Percentiles rank a stretch among this genome's conserved stretches.
Conservation (phyloP, 1,284 basidiomycete species). For the Vanrija sp. region DNA sequence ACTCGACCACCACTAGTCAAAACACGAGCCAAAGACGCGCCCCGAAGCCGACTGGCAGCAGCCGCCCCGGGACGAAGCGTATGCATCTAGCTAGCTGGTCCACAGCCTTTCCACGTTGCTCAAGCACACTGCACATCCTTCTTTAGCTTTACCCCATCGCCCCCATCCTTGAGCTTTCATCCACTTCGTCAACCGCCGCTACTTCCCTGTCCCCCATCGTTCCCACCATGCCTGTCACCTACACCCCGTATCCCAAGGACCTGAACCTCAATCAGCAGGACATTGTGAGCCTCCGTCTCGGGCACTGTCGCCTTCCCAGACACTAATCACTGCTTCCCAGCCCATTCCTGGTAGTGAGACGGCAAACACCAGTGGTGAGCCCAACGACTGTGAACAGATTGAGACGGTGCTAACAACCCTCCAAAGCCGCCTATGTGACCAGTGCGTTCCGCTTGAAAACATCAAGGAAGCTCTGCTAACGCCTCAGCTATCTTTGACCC, state of each 20-base stretch:
- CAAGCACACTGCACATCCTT: not conserved
- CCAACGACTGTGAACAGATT: too few relatives aligned
- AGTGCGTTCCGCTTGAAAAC: not conserved
- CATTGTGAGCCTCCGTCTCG: conserved; percentile 21
- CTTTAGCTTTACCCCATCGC: not conserved
- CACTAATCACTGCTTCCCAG: conserved; percentile 13
- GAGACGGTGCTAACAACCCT: too few relatives aligned
- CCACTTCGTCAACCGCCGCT: not conserved
- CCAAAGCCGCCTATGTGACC: too few relatives aligned
- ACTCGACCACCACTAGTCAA: too few relatives aligned
- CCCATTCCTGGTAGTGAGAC: conserved; percentile 32
- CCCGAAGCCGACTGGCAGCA: too few relatives aligned
- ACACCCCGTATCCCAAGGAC: conserved; percentile 23
- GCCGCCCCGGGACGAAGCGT: too few relatives aligned
- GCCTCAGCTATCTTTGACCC: too few relatives aligned
- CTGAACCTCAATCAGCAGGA: conserved; percentile 33
- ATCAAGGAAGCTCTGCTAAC: not conserved
- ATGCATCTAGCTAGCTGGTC: too few relatives aligned
- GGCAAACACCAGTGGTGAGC: conserved; percentile 31
- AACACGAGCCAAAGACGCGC: too few relatives aligned
- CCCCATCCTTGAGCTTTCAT: not conserved
- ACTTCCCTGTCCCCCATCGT: not conserved
- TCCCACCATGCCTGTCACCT: conserved; percentile 22
- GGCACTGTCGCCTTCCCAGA: not conserved
- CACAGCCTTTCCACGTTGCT: too few relatives aligned